Percentiles rank a stretch among this genome's conserved stretches.
Conservation (phyloP, 345 rosid genomes). For the Populus ilicifolia region DNA sequence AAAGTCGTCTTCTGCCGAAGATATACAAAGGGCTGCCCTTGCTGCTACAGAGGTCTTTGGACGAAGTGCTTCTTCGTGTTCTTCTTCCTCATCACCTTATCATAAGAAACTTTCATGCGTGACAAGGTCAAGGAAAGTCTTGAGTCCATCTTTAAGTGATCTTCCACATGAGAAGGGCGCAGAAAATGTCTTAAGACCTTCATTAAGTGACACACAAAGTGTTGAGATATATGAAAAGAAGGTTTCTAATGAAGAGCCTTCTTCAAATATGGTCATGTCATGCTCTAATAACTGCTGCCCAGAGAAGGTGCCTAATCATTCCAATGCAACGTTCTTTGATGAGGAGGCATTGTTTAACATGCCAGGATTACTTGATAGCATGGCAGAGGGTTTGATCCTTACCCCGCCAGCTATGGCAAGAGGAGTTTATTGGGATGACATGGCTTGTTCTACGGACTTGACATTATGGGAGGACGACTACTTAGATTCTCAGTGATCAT, state of each 20-base stretch:
- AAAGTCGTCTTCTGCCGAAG: slow-evolving; percentile 10
- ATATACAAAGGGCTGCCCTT: slow-evolving; percentile 19
- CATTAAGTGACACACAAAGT: neutral
- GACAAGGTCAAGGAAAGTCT: neutral
- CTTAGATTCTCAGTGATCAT: neutral
- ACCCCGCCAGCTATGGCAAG: slow-evolving; percentile 14
- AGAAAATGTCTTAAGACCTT: neutral
- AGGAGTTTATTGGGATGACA: slow-evolving; percentile 13
- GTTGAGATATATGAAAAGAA: neutral
- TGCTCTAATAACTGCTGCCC: neutral
- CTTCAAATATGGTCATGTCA: neutral
- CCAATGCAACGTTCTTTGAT: slow-evolving; percentile 1
- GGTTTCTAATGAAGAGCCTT: neutral
- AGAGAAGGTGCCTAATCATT: neutral
- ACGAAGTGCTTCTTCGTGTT: neutral
- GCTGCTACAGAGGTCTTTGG: slow-evolving; percentile 13
- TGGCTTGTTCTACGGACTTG: slow-evolving; percentile 1
- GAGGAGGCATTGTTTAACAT: slow-evolving; percentile 30
- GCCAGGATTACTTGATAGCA: slow-evolving; percentile 22
- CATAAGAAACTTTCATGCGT: neutral
- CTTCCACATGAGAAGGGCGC: neutral
- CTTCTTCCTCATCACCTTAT: neutral
- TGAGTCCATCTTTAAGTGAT: neutral
- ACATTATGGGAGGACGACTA: slow-evolving; percentile 8
- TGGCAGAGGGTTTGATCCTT: slow-evolving; percentile 30